These are phyloP conservation scores for Rhodomyrtus psidioides DNA, from an alignment of 441 rosid genomes.

Conservation along the genomic window DNA sequence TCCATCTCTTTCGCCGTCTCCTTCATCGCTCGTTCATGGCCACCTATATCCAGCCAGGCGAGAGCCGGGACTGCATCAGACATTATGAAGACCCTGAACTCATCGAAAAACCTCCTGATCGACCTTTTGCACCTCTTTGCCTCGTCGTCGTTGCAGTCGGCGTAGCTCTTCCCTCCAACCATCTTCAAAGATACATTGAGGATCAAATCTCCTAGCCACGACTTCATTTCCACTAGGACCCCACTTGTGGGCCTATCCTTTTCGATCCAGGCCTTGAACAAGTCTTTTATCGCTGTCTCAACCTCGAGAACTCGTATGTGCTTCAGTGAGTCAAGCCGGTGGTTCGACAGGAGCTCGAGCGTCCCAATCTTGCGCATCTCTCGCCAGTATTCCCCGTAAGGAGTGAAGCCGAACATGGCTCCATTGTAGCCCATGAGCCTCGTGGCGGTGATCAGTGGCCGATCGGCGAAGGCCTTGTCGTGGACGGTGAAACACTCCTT, in stretches of 20 bases:
- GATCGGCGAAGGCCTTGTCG: not conserved
- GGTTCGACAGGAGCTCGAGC: not conserved
- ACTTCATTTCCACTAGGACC: slow-evolving; percentile 4
- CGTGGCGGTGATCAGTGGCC: not conserved
- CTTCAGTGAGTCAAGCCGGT: not conserved
- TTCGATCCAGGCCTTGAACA: not conserved
- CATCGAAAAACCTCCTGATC: not conserved
- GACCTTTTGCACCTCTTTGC: not conserved
- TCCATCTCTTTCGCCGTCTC: slow-evolving; percentile 15
- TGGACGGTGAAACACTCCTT: not conserved
- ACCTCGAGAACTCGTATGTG: not conserved
- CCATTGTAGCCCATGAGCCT: not conserved
- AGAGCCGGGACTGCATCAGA: slow-evolving; percentile 17
- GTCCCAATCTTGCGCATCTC: not conserved
- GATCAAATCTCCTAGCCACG: slow-evolving; percentile 15
- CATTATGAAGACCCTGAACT: slow-evolving; percentile 7
- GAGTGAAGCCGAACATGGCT: not conserved
- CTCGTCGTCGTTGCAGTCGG: not conserved
- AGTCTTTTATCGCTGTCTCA: not conserved
- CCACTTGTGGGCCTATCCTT: not conserved
- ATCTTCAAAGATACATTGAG: slow-evolving; percentile 4
- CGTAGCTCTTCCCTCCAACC: slow-evolving; percentile 7
- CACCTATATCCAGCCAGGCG: slow-evolving; percentile 15
- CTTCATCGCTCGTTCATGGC: slow-evolving; percentile 11
- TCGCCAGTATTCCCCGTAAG: not conserved